phyloP scores from a whole-genome alignment of 495 filamentous ascomycete genomes.

The Lepidopterella palustris region DNA sequence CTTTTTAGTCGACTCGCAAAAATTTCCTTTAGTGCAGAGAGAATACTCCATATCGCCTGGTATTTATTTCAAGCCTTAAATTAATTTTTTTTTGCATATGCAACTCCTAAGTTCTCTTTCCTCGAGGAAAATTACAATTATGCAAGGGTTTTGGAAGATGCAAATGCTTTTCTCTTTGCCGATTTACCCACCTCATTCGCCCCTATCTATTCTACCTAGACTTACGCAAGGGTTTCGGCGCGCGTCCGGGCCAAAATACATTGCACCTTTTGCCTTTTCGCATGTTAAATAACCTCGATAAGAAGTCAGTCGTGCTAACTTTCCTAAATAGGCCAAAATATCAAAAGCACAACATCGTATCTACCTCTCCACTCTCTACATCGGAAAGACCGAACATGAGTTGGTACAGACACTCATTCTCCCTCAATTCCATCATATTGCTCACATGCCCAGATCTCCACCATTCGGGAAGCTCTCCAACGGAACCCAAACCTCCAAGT shows the following conservation, averaged over 20 bases:
- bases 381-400: slow-evolving; percentile 90
- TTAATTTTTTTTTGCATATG: slow-evolving; percentile 3
- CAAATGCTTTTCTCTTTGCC: neutral
- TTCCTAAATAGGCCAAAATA: slow-evolving; percentile 60
- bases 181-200: neutral
- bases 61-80: too few relatives aligned
- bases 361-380: slow-evolving; percentile 91
- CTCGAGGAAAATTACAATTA: neutral
- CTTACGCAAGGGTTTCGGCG: neutral
- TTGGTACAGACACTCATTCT: slow-evolving; percentile 45
- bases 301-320: slow-evolving; percentile 4
- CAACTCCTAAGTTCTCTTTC: slow-evolving; percentile 4
- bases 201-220: neutral
- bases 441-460: slow-evolving; percentile 52
- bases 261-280: too few relatives aligned
- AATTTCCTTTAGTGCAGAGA: too few relatives aligned
- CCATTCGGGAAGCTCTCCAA: slow-evolving; percentile 66
- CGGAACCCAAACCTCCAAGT: slow-evolving; percentile 71
- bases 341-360: slow-evolving; percentile 67
- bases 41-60: too few relatives aligned
- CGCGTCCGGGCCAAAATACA: neutral
- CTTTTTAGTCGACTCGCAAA: too few relatives aligned
- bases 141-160: neutral
- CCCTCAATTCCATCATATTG: neutral
- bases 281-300: neutral